Base-by-base conservation (phyloP, 257 asterid species). In the Solanum okadae region DNA sequence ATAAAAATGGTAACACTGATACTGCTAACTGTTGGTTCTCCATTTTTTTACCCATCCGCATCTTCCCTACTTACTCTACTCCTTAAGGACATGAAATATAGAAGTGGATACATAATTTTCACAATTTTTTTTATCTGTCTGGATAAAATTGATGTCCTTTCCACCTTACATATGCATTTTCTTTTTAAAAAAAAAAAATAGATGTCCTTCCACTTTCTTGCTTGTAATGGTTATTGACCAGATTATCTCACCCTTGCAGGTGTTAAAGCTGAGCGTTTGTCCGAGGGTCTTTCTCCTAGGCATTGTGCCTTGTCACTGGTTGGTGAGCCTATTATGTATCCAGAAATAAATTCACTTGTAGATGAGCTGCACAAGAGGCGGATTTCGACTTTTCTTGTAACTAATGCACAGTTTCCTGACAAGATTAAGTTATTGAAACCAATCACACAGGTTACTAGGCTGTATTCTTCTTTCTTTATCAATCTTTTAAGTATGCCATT, bases 311-410 rank as follows among this genome's bases (percentile, higher is more conserved):
- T 96, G 93, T 97, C 99, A 67, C 98, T 97, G 90, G 98, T 97
- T 84, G 99, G 99, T 85, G 99, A 97, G 89, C 99, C 99, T 86
- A 97, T 97, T 89, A 97, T 97, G 99, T 96, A 97, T 88, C 99
- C 99, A 6, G 99, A 96, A 93, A 97, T 97, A 78, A 97, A 97
- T 84, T 34, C 96, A 84, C 98, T 97, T 33, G 87, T 97, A 52
- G 98, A 95, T 71, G 99, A 97, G 93, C 94, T 97, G 88, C 99
- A 96, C 81, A 88, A 90, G 87, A 94, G 99, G 91, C 90, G 95
- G 75, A 96, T 97, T 88, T 97, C 99, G 3, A 97, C 99, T 91
- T 97, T 97, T 90, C 96, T 97, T 40, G 99, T 96, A 68, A 97
- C 99, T 88, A 97, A 97, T 91, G 99, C 99, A 5, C 99, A 97